Conservation (phyloP, 140 eudicot genomes). For the Cichorium intybus region DNA sequence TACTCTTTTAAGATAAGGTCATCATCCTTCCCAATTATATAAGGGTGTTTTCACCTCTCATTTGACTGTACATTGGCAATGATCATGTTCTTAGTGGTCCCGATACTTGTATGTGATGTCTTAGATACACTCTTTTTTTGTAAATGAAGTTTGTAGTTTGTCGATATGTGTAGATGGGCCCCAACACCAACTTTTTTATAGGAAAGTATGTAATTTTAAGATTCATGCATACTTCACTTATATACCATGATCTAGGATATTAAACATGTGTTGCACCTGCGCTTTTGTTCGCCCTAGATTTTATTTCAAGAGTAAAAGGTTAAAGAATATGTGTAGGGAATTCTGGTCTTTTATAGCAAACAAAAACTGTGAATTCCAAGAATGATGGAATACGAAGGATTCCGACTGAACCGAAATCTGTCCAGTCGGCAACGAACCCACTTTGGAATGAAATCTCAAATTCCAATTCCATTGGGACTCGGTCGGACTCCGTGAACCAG, state of each 20-base stretch:
- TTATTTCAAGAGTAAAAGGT: background rate
- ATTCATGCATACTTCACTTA: conserved; percentile 12
- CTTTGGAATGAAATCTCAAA: too few relatives aligned
- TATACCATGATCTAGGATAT: conserved; percentile 10
- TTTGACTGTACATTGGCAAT: conserved; percentile 25
- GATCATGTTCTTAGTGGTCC: conserved; percentile 33
- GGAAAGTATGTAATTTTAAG: background rate
- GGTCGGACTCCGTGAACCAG: too few relatives aligned
- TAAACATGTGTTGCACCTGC: conserved; percentile 15
- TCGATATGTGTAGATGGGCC: conserved; percentile 19
- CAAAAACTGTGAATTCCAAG: too few relatives aligned
- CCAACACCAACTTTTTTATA: background rate
- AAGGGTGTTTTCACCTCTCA: conserved; percentile 36
- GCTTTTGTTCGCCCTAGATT: background rate
- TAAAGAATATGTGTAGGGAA: background rate
- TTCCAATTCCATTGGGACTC: too few relatives aligned
- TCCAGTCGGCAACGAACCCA: too few relatives aligned
- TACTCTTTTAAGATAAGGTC: conserved; percentile 34
- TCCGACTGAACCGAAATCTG: too few relatives aligned
- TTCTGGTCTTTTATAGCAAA: background rate
- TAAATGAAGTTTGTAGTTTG: conserved; percentile 22
- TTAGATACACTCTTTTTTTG: conserved; percentile 21
- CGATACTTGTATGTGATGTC: conserved; percentile 13
- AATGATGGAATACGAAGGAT: too few relatives aligned
- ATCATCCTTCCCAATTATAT: conserved; percentile 27